Percentiles rank a stretch among this genome's conserved stretches.
Conservation (phyloP, 306 rosid species). For the Rosa persica region DNA sequence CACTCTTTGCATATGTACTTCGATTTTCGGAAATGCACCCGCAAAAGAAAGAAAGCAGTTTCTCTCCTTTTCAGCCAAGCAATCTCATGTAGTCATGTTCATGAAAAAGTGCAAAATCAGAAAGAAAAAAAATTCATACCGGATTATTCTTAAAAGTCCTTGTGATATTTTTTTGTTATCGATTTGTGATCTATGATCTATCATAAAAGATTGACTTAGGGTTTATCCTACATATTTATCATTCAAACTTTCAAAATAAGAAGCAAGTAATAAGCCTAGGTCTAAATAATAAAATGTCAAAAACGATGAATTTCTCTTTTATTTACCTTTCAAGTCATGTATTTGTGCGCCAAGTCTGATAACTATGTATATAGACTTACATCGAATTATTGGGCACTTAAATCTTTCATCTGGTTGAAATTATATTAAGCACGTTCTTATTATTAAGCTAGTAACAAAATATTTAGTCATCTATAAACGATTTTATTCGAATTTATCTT, state of each 20-base stretch:
- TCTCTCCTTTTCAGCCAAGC: not conserved
- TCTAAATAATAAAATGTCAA: not conserved
- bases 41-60: not conserved
- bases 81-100: not conserved
- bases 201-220: not conserved
- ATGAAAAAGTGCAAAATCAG: not conserved
- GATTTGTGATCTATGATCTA: not conserved
- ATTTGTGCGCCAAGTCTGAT: too few relatives aligned
- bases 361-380: too few relatives aligned
- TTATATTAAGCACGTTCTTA: too few relatives aligned
- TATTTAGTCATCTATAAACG: too few relatives aligned
- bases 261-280: not conserved
- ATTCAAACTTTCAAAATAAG: slow-evolving; percentile 7
- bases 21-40: not conserved
- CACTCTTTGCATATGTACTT: not conserved
- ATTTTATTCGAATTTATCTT: too few relatives aligned
- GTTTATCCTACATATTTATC: not conserved
- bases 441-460: too few relatives aligned
- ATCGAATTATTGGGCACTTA: too few relatives aligned
- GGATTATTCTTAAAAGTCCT: not conserved
- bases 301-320: too few relatives aligned
- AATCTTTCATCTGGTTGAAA: too few relatives aligned
- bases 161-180: not conserved
- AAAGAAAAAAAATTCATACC: not conserved
- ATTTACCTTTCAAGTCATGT: too few relatives aligned